A percentile compares a stretch with the other conserved stretches of the same genome.
phyloP scores from a whole-genome alignment of 2,329 filamentous ascomycete species.

The Epichloe glyceriae region DNA sequence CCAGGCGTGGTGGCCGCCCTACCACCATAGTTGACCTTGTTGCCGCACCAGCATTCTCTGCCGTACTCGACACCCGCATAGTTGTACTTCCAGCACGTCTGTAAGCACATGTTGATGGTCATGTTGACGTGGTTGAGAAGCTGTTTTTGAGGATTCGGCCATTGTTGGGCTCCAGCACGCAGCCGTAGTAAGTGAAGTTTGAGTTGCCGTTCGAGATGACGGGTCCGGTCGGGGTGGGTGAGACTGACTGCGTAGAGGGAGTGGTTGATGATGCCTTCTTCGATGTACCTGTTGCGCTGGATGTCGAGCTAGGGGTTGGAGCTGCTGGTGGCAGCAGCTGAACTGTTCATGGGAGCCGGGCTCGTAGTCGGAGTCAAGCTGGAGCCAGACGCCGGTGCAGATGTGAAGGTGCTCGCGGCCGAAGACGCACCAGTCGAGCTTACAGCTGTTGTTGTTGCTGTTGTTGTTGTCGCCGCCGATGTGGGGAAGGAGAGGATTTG shows the following conservation, averaged over 20 bases:
- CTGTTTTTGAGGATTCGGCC: slow-evolving; percentile 20
- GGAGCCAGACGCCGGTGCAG: neutral
- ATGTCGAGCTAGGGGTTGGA: neutral
- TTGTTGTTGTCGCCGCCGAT: neutral
- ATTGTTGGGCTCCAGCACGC: slow-evolving; percentile 19
- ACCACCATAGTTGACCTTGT: slow-evolving; percentile 17
- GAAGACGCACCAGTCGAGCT: neutral
- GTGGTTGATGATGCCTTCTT: neutral
- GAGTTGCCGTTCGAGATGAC: slow-evolving; percentile 20
- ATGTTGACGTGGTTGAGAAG: slow-evolving; percentile 19
- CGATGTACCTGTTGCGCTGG: neutral
- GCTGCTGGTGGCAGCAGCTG: too few relatives aligned
- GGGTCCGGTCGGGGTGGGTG: slow-evolving; percentile 14
- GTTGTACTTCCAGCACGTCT: slow-evolving; percentile 20
- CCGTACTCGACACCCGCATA: slow-evolving; percentile 26
- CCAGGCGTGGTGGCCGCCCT: slow-evolving; percentile 11
- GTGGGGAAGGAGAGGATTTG: neutral
- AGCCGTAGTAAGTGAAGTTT: slow-evolving; percentile 26
- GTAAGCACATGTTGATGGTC: slow-evolving; percentile 21
- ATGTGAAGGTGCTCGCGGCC: neutral
- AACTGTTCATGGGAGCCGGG: too few relatives aligned
- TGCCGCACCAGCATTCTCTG: slow-evolving; percentile 25
- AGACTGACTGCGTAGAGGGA: slow-evolving; percentile 6
- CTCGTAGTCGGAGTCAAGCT: neutral
- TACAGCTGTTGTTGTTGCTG: neutral